Conservation (phyloP, 2,329 filamentous ascomycete genomes). For the Aspergillus alliaceus region DNA sequence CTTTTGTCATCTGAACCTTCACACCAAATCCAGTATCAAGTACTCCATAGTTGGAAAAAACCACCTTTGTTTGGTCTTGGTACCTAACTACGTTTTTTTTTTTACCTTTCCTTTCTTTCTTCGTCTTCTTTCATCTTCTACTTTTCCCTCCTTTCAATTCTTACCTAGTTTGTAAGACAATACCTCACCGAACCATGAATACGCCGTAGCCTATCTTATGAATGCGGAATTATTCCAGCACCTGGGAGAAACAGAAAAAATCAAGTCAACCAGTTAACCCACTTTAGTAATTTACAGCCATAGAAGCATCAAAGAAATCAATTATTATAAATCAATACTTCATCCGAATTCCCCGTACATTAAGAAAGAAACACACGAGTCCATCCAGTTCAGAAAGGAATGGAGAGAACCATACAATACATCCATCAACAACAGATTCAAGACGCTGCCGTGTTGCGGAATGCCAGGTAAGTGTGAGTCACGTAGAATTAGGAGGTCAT, state of each 20-base stretch:
- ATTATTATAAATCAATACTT: background rate
- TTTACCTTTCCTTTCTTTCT: background rate
- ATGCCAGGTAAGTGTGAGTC: background rate
- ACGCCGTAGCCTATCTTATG: background rate
- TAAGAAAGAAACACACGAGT: background rate
- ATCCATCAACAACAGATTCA: background rate
- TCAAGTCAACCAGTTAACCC: background rate
- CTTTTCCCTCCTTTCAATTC: background rate
- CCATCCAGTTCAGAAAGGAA: background rate
- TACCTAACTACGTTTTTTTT: background rate
- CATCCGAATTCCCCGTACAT: background rate
- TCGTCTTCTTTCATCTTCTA: background rate
- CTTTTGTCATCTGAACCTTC: constrained; percentile 19
- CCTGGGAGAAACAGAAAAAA: background rate
- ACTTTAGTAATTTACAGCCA: background rate
- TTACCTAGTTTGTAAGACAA: background rate
- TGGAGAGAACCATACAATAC: background rate
- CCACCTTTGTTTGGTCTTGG: background rate
- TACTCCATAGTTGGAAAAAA: background rate
- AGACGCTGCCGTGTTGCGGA: background rate
- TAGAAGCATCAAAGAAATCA: background rate
- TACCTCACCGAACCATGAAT: background rate
- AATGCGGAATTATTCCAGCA: background rate
- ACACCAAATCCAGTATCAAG: background rate
- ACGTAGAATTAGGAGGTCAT: constrained; percentile 15